Evolutionary conservation across 1,284 basidiomycete species (phyloP), one percentile per base, ranked within the genome.

Genomic region (Veloporphyrellus conicus): DNA sequence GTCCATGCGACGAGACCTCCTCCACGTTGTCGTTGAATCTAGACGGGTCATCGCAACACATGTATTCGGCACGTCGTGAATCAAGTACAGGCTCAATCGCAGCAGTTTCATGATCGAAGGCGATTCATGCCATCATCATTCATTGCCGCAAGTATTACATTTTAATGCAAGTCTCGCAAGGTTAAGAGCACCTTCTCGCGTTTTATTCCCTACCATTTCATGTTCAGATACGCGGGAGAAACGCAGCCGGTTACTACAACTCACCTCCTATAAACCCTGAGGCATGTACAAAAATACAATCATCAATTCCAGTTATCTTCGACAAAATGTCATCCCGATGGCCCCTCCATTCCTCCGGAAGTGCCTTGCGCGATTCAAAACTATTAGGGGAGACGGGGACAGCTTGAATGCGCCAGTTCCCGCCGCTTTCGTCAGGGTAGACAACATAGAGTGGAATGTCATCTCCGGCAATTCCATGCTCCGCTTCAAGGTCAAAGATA

Each of bases 331-430:
- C 84, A 65, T 99, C 96, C 37, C 96, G 77, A 33, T 95, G 69
- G 9, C 96, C 95, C 53, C 94, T 78, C 95, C 96, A 99, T 50
- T 76, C 73, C 68, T 97, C 93, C 2, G 96, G 95, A 32, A 99
- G 73, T 1, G 92, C 83, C 67, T 95, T 96, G 38, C 96, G 80
- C 67, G 87, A 93, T 63, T 86, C 81, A 62, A 99, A 99, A 61
- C 86, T 89, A 59, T 91, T 88, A 3, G 87, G 73, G 2, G 82
- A 76, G 43, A 86, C 72, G 14, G 95, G 89, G 14, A 99, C 90
- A 14, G 93, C 93, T 66, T 98, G 95, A 40, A 99, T 74, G 40
- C 96, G 84, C 95, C 95, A 99, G 63, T 85, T 91, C 22, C 74
- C 77, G 16, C 69, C 74, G 2, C 71, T 74, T 61, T 88, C 86